Evolutionary conservation across 108 stramenopile species (phyloP).

Genomic region (Cyclostephanos tholiformis): DNA sequence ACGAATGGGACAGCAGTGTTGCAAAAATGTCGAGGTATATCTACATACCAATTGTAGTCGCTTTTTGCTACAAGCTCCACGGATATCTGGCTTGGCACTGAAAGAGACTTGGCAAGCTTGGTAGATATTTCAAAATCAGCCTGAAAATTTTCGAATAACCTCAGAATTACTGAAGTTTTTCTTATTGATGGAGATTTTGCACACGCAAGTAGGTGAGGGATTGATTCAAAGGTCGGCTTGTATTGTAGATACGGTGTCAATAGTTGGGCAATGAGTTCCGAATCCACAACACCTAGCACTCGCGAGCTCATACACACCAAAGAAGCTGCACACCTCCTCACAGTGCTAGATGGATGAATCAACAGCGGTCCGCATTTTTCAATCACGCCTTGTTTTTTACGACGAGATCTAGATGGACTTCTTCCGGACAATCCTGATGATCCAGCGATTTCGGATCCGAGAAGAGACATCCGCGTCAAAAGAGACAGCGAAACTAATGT

Average conservation of each 20-base stretch:
- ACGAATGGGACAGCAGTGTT: background rate
- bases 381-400: constrained; percentile 56
- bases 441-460: constrained; percentile 44
- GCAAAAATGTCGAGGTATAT: background rate
- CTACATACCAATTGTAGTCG: background rate
- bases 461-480: constrained; percentile 58
- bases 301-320: constrained; percentile 56
- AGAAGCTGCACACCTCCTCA: constrained; percentile 52
- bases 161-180: background rate
- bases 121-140: constrained; percentile 21
- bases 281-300: constrained; percentile 68
- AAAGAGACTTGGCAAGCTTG: constrained; percentile 30
- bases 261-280: constrained; percentile 68
- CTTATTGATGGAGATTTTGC: constrained; percentile 22
- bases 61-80: constrained; percentile 19
- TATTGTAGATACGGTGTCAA: constrained; percentile 76
- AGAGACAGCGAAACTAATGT: constrained; percentile 67
- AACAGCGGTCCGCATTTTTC: constrained; percentile 73
- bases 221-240: constrained; percentile 44
- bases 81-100: constrained; percentile 50
- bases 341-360: constrained; percentile 65
- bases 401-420: constrained; percentile 23
- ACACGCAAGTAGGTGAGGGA: constrained; percentile 33
- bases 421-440: constrained; percentile 13
- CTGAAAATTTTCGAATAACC: background rate